These are phyloP conservation scores for Haematococcus lacustris DNA, from an alignment of 139 green algal species.

Conservation along the genomic window DNA sequence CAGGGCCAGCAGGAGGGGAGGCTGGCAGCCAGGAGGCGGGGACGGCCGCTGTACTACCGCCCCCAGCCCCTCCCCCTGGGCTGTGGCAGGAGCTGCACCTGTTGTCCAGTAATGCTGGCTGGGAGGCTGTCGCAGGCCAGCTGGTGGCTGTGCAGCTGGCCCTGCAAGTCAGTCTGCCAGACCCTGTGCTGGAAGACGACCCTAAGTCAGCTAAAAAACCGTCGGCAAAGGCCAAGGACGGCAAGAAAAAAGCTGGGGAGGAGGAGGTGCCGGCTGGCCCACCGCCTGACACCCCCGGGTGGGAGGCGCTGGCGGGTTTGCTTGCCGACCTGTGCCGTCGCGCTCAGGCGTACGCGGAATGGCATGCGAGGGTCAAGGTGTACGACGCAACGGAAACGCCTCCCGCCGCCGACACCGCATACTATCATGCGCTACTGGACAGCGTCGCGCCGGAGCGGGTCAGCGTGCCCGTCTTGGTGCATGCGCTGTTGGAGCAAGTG, in stretches of 20 bases:
- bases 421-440: constrained; percentile 35
- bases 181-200: no score
- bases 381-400: constrained; percentile 11
- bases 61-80: background rate
- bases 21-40: no score
- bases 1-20: no score
- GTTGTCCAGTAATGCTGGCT: constrained; percentile 10
- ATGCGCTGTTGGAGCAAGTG: constrained; percentile 54
- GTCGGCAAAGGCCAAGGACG: constrained; percentile 1
- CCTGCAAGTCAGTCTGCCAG: no score
- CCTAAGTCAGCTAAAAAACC: no score
- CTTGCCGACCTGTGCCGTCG: constrained; percentile 13
- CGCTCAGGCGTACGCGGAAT: constrained; percentile 38
- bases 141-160: constrained; percentile 17
- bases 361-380: constrained; percentile 30
- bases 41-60: no score
- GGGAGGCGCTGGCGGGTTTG: constrained; percentile 15
- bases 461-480: constrained; percentile 42
- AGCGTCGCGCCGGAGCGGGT: constrained; percentile 36
- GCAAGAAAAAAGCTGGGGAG: constrained; percentile 14
- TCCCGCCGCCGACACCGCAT: background rate
- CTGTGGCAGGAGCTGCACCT: constrained; percentile 12
- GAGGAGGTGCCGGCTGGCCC: constrained; percentile 3
- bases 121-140: constrained; percentile 11
- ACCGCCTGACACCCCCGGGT: constrained; percentile 21